A percentile compares a stretch with the other conserved stretches of the same genome.
phyloP scores from a whole-genome alignment of 192 early-diverging fungal species.

The Entomortierella parvispora region DNA sequence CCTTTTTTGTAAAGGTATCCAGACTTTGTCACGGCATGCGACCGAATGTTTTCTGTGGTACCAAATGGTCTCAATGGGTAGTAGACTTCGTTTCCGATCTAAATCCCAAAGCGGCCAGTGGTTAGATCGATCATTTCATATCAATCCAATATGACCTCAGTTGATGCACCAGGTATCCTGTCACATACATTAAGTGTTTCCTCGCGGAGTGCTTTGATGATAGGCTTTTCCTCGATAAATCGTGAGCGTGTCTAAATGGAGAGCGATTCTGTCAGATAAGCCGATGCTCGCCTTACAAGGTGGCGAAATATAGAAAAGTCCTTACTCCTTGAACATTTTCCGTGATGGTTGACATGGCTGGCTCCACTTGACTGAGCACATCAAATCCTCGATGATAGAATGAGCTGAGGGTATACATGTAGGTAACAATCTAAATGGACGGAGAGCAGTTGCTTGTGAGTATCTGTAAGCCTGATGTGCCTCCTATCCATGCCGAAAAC shows the following conservation, averaged over 20 bases:
- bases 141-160: background rate
- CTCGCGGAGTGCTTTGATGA: slow-evolving; percentile 40
- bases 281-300: no score
- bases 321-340: slow-evolving; percentile 48
- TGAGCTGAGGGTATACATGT: slow-evolving; percentile 86
- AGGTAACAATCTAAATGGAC: slow-evolving; percentile 66
- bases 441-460: background rate
- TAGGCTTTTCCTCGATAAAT: slow-evolving; percentile 39
- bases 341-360: slow-evolving; percentile 81
- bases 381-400: slow-evolving; percentile 88
- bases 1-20: slow-evolving; percentile 87
- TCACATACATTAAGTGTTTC: slow-evolving; percentile 35
- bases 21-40: slow-evolving; percentile 63
- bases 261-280: no score
- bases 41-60: slow-evolving; percentile 14
- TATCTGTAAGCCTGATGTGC: background rate
- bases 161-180: background rate
- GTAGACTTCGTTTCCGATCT: slow-evolving; percentile 46
- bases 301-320: no score
- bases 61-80: slow-evolving; percentile 53
- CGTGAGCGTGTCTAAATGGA: slow-evolving; percentile 20
- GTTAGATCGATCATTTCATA: no score
- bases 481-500: no score
- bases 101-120: no score
- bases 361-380: slow-evolving; percentile 81